Evolutionary conservation across 2,329 filamentous ascomycete species (phyloP), one percentile per base, ranked within the genome.

Genomic region (Talaromyces rugulosus): DNA sequence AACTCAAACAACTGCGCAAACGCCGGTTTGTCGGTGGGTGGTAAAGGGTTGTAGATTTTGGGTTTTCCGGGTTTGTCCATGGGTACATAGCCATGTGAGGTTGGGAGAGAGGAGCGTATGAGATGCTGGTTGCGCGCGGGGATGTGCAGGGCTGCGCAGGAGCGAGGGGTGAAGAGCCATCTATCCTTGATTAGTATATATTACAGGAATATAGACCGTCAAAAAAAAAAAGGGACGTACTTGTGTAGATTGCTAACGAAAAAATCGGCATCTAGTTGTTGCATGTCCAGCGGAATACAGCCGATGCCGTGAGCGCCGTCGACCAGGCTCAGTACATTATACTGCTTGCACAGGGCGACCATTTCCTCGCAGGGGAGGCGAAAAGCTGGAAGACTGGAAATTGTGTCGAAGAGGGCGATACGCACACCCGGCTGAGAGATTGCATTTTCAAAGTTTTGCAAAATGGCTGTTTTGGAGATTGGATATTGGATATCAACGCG

Each of bases 281-380:
- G 66, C 16, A 97, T 77, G 72, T 96, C 85, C 7, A 97, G 74
- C 1, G 83, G 80, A 6, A 96, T 82, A 75, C 95, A 89, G 2
- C 94, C 94, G 27, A 96, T 78, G 0, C 89, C 89, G 75, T 98
- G 94, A 0, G 94, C 94, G 16, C 86, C 93, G 72, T 98, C 94
- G 42, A 97, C 80, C 23, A 91, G 79, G 67, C 89, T 92, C 58
- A 95, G 72, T 1, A 97, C 79, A 0, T 84, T 85, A 27, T 88
- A 79, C 62, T 88, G 83, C 53, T 81, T 83, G 73, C 92, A 96
- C 0, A 84, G 80, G 4, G 75, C 72, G 1, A 84, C 82, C 62
- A 96, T 76, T 0, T 74, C 76, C 72, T 93, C 87, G 75, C 90
- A 96, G 0, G 93, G 94, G 67, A 96, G 86, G 1, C 87, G 79